Percentiles rank a stretch among this genome's conserved stretches.
phyloP scores from a whole-genome alignment of 139 green algal species.

The Chlamydomonas sp. region DNA sequence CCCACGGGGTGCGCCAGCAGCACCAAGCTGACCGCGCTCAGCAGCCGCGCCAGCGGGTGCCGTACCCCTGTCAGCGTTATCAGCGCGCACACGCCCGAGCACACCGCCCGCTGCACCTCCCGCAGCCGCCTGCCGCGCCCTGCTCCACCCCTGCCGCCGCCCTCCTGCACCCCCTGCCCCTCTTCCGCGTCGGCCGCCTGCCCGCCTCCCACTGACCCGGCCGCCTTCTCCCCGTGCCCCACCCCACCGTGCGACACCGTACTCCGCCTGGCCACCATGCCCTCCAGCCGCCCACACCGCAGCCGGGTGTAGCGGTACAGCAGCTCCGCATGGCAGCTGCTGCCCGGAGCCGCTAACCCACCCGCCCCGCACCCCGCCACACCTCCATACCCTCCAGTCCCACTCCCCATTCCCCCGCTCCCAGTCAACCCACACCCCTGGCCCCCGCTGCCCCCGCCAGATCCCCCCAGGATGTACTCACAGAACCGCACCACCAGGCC shows the following conservation, averaged over 20 bases:
- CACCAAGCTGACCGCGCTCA: background rate
- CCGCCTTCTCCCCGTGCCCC: background rate
- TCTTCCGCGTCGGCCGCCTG: background rate
- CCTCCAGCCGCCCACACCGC: conserved; percentile 18
- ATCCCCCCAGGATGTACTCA: conserved; percentile 17
- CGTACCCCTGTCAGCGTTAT: background rate
- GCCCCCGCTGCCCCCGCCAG: too few relatives aligned
- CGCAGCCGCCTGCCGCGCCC: background rate
- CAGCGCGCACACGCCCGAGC: conserved; percentile 20
- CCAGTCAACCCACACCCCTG: background rate
- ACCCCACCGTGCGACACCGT: background rate
- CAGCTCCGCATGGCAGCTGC: background rate
- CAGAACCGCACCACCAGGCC: conserved; percentile 30
- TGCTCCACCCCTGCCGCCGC: background rate
- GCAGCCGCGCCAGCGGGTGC: background rate
- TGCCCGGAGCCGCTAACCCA: background rate
- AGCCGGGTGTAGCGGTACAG: conserved; percentile 22
- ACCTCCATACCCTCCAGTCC: background rate
- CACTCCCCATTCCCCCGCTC: background rate
- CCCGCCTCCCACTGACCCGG: background rate
- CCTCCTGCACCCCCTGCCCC: background rate
- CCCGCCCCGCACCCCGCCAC: background rate
- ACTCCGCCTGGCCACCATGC: background rate
- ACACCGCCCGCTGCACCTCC: background rate
- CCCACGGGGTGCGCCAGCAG: background rate